These are phyloP conservation scores for Triticum urartu DNA, from an alignment of 176 grass and related monocot genomes.

Conservation along the genomic window DNA sequence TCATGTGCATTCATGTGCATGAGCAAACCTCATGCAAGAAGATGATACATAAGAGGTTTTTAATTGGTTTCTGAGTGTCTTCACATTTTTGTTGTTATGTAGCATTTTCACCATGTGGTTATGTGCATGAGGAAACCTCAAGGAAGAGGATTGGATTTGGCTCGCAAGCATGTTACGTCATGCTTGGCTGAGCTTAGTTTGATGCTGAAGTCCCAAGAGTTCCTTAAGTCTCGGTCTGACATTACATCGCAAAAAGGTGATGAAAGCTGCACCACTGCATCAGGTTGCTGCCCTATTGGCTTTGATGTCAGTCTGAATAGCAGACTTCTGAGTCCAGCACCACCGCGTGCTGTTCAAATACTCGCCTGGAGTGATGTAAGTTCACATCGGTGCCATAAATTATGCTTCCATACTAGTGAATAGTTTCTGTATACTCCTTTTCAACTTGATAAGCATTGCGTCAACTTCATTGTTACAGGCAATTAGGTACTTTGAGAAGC, in stretches of 20 bases:
- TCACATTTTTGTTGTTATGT: conserved; percentile 32
- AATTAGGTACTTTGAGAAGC: conserved; percentile 88
- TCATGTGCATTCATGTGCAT: not conserved
- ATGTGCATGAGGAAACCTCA: conserved; percentile 72
- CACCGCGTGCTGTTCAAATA: conserved; percentile 75
- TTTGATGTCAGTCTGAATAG: conserved; percentile 92
- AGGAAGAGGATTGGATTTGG: conserved; percentile 84
- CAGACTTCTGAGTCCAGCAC: conserved; percentile 74
- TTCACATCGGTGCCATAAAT: not conserved
- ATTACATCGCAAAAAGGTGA: conserved; percentile 49
- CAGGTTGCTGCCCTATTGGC: conserved; percentile 75
- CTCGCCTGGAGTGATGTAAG: conserved; percentile 88
- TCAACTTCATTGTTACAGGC: conserved; percentile 55
- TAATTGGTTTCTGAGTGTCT: conserved; percentile 15
- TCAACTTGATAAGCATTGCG: conserved; percentile 16
- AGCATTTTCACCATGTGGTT: conserved; percentile 90
- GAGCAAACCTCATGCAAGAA: conserved; percentile 1
- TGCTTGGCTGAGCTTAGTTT: conserved; percentile 81
- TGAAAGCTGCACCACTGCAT: conserved; percentile 84
- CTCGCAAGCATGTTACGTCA: conserved; percentile 72
- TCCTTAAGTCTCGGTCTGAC: conserved; percentile 62
- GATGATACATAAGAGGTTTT: not conserved
- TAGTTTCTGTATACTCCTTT: conserved; percentile 23
- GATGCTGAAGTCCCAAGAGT: conserved; percentile 72
- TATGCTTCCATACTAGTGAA: not conserved